A percentile compares a stretch with the other conserved stretches of the same genome.
These are phyloP conservation scores for Hypoxylon sp. DNA, from an alignment of 2,329 filamentous ascomycete genomes.

Conservation along the genomic window DNA sequence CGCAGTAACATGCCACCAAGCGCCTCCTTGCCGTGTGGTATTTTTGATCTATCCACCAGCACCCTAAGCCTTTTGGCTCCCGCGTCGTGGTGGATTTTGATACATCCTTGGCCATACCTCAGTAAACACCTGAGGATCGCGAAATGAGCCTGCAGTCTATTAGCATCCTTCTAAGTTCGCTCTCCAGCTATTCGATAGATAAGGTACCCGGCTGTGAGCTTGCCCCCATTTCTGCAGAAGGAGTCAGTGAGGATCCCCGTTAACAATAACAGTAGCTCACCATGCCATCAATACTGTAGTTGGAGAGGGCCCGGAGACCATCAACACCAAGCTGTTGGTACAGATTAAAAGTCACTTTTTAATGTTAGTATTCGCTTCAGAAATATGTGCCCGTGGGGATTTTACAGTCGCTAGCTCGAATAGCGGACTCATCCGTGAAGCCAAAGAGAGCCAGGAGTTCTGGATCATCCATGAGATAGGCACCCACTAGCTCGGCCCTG, in stretches of 20 bases:
- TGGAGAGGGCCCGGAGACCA: conserved; percentile 57
- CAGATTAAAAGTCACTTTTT: conserved; percentile 58
- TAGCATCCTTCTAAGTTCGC: background rate
- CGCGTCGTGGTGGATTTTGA: conserved; percentile 61
- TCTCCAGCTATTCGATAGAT: conserved; percentile 43
- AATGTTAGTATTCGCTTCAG: conserved; percentile 26
- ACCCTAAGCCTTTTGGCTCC: conserved; percentile 65
- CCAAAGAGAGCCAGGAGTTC: conserved; percentile 62
- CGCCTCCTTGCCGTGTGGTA: conserved; percentile 68
- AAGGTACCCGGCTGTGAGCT: conserved; percentile 58
- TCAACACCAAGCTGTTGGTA: conserved; percentile 60
- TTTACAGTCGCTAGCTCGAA: conserved; percentile 58
- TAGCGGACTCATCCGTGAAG: conserved; percentile 55
- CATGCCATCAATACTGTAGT: conserved; percentile 56
- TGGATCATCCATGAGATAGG: conserved; percentile 61
- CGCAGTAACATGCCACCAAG: conserved; percentile 71
- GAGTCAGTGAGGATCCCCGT: conserved; percentile 20
- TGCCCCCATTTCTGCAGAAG: conserved; percentile 60
- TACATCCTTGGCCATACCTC: conserved; percentile 65
- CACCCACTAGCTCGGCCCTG: conserved; percentile 59
- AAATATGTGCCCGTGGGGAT: conserved; percentile 1
- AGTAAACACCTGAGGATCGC: conserved; percentile 74
- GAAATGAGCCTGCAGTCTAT: conserved; percentile 68
- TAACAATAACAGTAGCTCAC: conserved; percentile 44
- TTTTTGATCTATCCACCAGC: conserved; percentile 70